phyloP scores from a whole-genome alignment of 768 basidiomycete genomes.

The Leccinum barrowsii region DNA sequence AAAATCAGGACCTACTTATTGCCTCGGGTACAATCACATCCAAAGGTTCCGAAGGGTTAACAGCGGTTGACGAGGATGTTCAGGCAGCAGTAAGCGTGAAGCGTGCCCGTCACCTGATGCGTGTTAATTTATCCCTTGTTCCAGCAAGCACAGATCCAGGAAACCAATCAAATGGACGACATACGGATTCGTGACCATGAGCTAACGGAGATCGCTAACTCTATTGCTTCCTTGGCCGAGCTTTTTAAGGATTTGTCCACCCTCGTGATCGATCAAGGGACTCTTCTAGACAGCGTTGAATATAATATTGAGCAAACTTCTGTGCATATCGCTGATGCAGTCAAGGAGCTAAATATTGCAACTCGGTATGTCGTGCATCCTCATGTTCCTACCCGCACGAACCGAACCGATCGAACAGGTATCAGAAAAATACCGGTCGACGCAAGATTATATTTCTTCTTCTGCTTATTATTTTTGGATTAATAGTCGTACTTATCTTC shows the following conservation, averaged over 20 bases:
- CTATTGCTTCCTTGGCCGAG: slow-evolving; percentile 87
- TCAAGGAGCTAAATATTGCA: slow-evolving; percentile 78
- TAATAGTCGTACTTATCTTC: slow-evolving; percentile 86
- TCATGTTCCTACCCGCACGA: background rate
- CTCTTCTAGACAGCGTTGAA: slow-evolving; percentile 92
- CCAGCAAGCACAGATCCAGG: slow-evolving; percentile 34
- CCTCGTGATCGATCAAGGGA: slow-evolving; percentile 97
- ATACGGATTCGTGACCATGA: slow-evolving; percentile 59
- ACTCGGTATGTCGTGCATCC: slow-evolving; percentile 54
- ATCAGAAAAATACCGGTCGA: slow-evolving; percentile 91
- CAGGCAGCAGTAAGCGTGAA: slow-evolving; percentile 68
- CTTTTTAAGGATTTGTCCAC: slow-evolving; percentile 93
- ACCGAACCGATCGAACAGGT: slow-evolving; percentile 42
- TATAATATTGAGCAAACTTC: slow-evolving; percentile 96
- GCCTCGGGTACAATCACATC: slow-evolving; percentile 85
- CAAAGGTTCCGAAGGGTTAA: slow-evolving; percentile 77
- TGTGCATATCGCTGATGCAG: slow-evolving; percentile 76
- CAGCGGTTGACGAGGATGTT: slow-evolving; percentile 87
- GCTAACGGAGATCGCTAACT: slow-evolving; percentile 85
- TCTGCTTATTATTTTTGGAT: slow-evolving; percentile 82
- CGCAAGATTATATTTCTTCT: slow-evolving; percentile 93
- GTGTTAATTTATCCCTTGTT: slow-evolving; percentile 10
- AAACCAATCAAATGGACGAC: slow-evolving; percentile 38
- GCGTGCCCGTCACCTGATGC: slow-evolving; percentile 12
- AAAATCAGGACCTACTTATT: slow-evolving; percentile 90